phyloP scores from a whole-genome alignment of 1,284 basidiomycete genomes.

The Microstroma glucosiphilum region DNA sequence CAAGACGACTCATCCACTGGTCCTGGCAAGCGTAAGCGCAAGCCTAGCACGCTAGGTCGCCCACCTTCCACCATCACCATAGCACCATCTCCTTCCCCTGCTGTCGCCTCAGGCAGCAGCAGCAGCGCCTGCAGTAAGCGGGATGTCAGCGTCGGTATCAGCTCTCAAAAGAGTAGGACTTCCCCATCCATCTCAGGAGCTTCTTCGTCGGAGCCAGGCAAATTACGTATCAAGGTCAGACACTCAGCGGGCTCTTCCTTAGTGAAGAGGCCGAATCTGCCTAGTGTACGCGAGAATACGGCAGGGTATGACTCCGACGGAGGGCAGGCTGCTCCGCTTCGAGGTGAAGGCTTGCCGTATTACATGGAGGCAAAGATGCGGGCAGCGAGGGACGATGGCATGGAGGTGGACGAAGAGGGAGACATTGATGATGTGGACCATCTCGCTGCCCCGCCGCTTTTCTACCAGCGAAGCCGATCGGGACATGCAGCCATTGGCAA shows the following conservation, averaged over 20 bases:
- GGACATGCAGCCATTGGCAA: slow-evolving; percentile 1
- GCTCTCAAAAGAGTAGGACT: too few species aligned
- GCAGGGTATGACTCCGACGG: background rate
- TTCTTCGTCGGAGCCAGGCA: background rate
- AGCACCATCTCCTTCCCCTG: too few species aligned
- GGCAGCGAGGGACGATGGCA: background rate
- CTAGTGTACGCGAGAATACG: background rate
- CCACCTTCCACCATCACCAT: too few species aligned
- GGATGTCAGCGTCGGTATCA: too few species aligned
- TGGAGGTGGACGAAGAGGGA: background rate
- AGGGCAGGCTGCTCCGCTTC: background rate
- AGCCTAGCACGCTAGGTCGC: too few species aligned
- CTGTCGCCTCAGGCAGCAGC: too few species aligned
- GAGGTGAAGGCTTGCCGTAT: background rate
- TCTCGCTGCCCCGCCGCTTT: background rate
- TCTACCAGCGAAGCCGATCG: slow-evolving; percentile 4
- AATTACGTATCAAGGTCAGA: background rate
- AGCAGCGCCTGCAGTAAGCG: too few species aligned
- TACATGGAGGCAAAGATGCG: background rate
- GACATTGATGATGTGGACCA: slow-evolving; percentile 6
- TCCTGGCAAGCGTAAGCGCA: too few species aligned
- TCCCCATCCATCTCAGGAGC: too few species aligned
- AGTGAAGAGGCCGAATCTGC: background rate
- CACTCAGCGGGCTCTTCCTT: slow-evolving; percentile 2
- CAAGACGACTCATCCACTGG: background rate